Evolutionary conservation across 2,329 filamentous ascomycete species (phyloP), one percentile per base, ranked within the genome.

Genomic region (Pseudopithomyces maydicus): DNA sequence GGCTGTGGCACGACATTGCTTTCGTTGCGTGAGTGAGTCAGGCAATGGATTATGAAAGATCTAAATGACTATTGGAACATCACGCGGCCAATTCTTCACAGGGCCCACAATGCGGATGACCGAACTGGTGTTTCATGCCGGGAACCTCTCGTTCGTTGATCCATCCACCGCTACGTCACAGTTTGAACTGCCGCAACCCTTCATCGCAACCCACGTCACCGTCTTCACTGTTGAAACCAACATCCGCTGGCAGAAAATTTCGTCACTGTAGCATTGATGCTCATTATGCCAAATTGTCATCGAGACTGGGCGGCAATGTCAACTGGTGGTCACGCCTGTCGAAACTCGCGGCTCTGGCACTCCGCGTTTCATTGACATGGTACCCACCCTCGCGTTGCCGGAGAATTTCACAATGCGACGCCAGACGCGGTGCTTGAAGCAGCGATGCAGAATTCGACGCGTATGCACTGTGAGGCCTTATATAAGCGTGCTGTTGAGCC

Each of bases 281-380:
- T 3, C 14, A 43, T 56, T 56, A 15, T 56, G 49, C 49, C 41
- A 44, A 54, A 54, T 47, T 38, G 41, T 42, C 38, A 55, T 17
- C 33, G 4, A 15, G 6, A 15, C 48, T 52, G 49, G 51, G 49
- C 58, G 56, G 54, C 44, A 35, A 19, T 39, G 49, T 53, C 52
- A 55, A 67, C 62, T 65, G 58, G 52, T 44, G 52, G 46, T n/a
- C 54, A 48, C 51, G 47, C 46, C 44, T 47, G 41, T 55, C 55
- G 69, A 55, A 54, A 32, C 56, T 48, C 42, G 54, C 55, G 46
- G 53, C 64, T 73, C 71, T 57, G 44, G 61, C 72, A 67, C 43
- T 56, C 46, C 57, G 52, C 43, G 72, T 75, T 74, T 74, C 72
- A 73, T 55, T 54, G 53, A 35, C 59, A 56, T 54, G 63, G 41